Percentiles rank a stretch among this genome's conserved stretches.
phyloP scores from a whole-genome alignment of 2,329 filamentous ascomycete species.

The Sordariomycetes sp. region DNA sequence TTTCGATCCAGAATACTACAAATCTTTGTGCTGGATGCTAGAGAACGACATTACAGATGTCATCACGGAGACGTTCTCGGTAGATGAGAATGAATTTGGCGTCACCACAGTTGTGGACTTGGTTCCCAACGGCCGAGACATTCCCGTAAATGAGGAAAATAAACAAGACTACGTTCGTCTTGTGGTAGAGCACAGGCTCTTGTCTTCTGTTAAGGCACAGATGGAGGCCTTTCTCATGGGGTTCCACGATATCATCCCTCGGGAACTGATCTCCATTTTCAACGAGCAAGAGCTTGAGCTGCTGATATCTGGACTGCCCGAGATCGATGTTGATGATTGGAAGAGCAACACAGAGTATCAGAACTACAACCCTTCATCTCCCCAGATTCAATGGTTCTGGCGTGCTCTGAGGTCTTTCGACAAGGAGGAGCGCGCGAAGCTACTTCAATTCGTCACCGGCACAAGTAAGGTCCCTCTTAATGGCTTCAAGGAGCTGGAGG shows the following conservation, averaged over 20 bases:
- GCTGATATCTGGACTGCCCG: constrained; percentile 90
- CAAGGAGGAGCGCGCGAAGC: constrained; percentile 95
- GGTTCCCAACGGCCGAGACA: constrained; percentile 77
- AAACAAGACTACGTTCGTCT: constrained; percentile 96
- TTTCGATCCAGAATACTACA: constrained; percentile 97
- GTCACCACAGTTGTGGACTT: constrained; percentile 82
- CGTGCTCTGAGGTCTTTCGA: constrained; percentile 93
- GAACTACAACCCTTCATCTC: constrained; percentile 89
- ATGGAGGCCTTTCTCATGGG: constrained; percentile 88
- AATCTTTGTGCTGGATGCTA: constrained; percentile 95
- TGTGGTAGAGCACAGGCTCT: constrained; percentile 87
- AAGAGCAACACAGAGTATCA: constrained; percentile 98
- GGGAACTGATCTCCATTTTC: constrained; percentile 91
- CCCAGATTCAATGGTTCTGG: constrained; percentile 99
- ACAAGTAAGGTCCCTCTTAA: constrained; percentile 98
- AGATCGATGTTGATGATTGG: constrained; percentile 98
- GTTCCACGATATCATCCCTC: constrained; percentile 97
- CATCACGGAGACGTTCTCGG: constrained; percentile 90
- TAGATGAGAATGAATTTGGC: constrained; percentile 90
- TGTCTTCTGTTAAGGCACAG: constrained; percentile 87
- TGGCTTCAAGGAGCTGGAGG: constrained; percentile 97
- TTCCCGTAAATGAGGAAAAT: constrained; percentile 93
- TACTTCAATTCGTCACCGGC: constrained; percentile 95
- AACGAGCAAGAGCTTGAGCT: constrained; percentile 97
- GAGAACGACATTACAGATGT: constrained; percentile 98